phyloP scores from a whole-genome alignment of 2,329 filamentous ascomycete species.

The Huntiella bhutanensis region DNA sequence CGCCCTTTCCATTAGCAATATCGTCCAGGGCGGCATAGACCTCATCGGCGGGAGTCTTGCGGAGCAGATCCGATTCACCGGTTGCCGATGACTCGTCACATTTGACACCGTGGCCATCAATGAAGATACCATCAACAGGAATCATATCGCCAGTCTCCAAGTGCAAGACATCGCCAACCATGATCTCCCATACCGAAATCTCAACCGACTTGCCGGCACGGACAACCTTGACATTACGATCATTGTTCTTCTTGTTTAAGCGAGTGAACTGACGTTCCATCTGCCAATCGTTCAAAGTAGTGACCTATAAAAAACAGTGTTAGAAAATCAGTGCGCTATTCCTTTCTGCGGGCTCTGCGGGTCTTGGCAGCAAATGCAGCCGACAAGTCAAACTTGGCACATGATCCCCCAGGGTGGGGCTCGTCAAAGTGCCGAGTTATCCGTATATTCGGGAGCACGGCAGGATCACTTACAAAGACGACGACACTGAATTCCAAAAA shows the following conservation, averaged over 20 bases:
- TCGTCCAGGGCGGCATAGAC: slow-evolving; percentile 32
- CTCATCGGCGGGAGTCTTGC: slow-evolving; percentile 41
- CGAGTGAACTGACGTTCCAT: slow-evolving; percentile 47
- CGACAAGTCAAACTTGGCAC: no score
- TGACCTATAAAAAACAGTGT: slow-evolving; percentile 8
- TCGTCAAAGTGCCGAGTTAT: neutral
- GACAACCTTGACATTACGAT: slow-evolving; percentile 45
- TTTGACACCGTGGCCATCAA: slow-evolving; percentile 32
- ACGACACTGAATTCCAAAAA: slow-evolving; percentile 9
- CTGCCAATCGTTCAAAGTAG: slow-evolving; percentile 43
- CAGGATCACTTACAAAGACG: slow-evolving; percentile 11
- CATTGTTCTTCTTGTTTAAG: slow-evolving; percentile 42
- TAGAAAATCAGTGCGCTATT: no score
- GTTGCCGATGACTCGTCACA: slow-evolving; percentile 59
- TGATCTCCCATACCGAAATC: slow-evolving; percentile 46
- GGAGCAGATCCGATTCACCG: slow-evolving; percentile 54
- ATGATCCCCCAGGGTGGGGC: no score
- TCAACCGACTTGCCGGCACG: slow-evolving; percentile 45
- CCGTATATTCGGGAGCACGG: neutral
- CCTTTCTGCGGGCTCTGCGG: no score
- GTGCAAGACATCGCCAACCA: slow-evolving; percentile 51
- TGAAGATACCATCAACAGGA: slow-evolving; percentile 51
- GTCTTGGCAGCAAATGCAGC: no score
- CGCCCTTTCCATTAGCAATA: slow-evolving; percentile 22
- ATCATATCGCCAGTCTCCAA: slow-evolving; percentile 52